Evolutionary conservation across 495 filamentous ascomycete species (phyloP), one percentile per base, ranked within the genome.

Genomic region (Podospora appendiculata): DNA sequence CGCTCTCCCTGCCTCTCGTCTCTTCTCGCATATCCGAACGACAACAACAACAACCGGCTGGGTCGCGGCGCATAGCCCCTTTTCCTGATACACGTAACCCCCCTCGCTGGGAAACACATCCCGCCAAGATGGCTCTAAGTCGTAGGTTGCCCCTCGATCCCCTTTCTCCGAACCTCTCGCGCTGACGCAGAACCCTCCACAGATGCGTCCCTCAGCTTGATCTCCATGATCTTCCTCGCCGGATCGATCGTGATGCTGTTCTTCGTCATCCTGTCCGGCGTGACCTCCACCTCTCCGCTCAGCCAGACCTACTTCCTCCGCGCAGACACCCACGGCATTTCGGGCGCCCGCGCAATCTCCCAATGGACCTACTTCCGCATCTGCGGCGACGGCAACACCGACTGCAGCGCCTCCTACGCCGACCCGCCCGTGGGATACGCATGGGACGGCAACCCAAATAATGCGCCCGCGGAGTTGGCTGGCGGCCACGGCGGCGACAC

Each of bases 361-460:
- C 82, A 90, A 69, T 96, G 90, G 90, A 93, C 90, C 3, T 92
- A 85, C 71, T 92, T 90, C 79, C 82, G 84, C 58, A 66, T 92
- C 50, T 81, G 78, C 58, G 77, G 76, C 18, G 61, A 52, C 33
- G 68, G 58, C 58, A 79, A 81, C 56, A 32, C 32, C 12, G 65
- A 78, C 61, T 81, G 78, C 58, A 68, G 74, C 42, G 32, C 51
- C 0, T 52, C 75, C 0, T 60, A 62, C 33, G 73, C 78, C 4
- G 77, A 64, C 6, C 59, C 73, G 1, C 72, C 77, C 8, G 46
- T 80, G 14, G 78, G 78, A 25, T 72, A 70, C 44, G 78, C 76
- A 33, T 81, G 78, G 78, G 56, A 51, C 34, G 61, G 58, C 38
- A 60, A 71, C 48, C 66, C 68, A 4, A 7, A 39, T 4, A 66